phyloP scores from a whole-genome alignment of 768 basidiomycete species.

The Nidularia sp. region DNA sequence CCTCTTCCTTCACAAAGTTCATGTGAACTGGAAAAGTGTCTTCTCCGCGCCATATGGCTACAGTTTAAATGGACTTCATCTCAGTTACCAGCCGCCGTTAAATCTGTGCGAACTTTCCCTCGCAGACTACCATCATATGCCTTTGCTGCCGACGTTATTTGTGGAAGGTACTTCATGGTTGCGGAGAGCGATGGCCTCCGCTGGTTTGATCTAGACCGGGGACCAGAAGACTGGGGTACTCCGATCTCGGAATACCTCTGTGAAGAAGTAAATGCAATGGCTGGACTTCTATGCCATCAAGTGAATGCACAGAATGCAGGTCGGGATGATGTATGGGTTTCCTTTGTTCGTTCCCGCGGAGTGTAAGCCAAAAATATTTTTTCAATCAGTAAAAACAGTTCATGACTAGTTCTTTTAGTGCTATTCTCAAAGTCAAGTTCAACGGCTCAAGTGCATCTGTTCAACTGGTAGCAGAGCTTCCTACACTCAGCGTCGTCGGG shows the following conservation, averaged over 20 bases:
- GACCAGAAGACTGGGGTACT: slow-evolving; percentile 4
- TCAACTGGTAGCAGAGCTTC: slow-evolving; percentile 10
- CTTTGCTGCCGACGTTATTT: slow-evolving; percentile 14
- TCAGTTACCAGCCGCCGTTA: neutral
- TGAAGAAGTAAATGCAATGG: slow-evolving; percentile 7
- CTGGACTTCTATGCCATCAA: slow-evolving; percentile 12
- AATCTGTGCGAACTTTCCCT: slow-evolving; percentile 8
- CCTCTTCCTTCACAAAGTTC: slow-evolving; percentile 10
- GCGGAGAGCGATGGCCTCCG: slow-evolving; percentile 10
- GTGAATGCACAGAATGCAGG: slow-evolving; percentile 16
- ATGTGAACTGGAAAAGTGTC: slow-evolving; percentile 10
- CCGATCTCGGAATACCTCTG: slow-evolving; percentile 15
- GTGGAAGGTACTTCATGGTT: slow-evolving; percentile 17
- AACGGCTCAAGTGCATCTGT: slow-evolving; percentile 5
- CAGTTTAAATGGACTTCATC: slow-evolving; percentile 11
- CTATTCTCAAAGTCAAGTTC: slow-evolving; percentile 12
- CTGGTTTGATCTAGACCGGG: slow-evolving; percentile 18
- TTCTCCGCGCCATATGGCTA: slow-evolving; percentile 13
- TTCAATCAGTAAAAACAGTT: neutral
- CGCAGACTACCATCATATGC: slow-evolving; percentile 13
- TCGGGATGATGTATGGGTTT: slow-evolving; percentile 14
- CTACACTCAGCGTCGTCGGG: slow-evolving; percentile 8
- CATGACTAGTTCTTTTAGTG: slow-evolving; percentile 3
- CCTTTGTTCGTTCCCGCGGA: slow-evolving; percentile 10
- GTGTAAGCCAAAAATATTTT: slow-evolving; percentile 8